Evolutionary conservation across 139 green algal genomes (phyloP), one percentile per base, ranked within the genome.

Genomic region (Chlamydomonas sp.): DNA sequence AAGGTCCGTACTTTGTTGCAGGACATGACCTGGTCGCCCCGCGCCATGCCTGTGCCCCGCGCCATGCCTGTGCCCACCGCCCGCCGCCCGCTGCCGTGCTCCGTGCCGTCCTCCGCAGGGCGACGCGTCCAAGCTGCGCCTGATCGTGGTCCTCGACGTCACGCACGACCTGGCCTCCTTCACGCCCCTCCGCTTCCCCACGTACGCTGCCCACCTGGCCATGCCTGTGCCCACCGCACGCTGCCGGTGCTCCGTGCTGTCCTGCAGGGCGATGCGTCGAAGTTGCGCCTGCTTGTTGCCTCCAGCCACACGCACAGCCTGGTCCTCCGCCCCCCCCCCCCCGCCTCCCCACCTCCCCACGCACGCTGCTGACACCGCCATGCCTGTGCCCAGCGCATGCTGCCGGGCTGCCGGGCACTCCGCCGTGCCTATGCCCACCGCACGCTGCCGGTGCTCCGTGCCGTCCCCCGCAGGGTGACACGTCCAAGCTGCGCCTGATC

Each of bases 81-180:
- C 16, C 43, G 13, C 16, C 43, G 13, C 16, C 43, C 43, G 13
- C 43, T 16, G 13, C 43, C 43, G 13, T 54, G 13, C 13, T 54
- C 43, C 43, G 16, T 54, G 13, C 13, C 43, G 43, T 54, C 13
- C 43, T 16, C 43, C 13, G 13, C 13, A 61, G 50, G 50, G 50
- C 20, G 26, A 47, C 1, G 22, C 33, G 1, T 37, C 38, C 22
- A 30, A 70, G 35, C 65, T 81, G 64, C 36, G 70, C 28, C 64
- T 86, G 58, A 38, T 86, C 35, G 64, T 86, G 1, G 54, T 72
- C 3, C 59, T 86, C 20, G 80, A 86, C 62, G 35, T 76, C 6
- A 76, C 76, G 31, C 59, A 66, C 26, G 59, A 66, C 26, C 59
- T 66, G 33, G 4, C 31, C 43, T 16, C 43, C 43, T 16, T 16